phyloP scores from a whole-genome alignment of 2,329 filamentous ascomycete species.

The Nannizzia gypsea region DNA sequence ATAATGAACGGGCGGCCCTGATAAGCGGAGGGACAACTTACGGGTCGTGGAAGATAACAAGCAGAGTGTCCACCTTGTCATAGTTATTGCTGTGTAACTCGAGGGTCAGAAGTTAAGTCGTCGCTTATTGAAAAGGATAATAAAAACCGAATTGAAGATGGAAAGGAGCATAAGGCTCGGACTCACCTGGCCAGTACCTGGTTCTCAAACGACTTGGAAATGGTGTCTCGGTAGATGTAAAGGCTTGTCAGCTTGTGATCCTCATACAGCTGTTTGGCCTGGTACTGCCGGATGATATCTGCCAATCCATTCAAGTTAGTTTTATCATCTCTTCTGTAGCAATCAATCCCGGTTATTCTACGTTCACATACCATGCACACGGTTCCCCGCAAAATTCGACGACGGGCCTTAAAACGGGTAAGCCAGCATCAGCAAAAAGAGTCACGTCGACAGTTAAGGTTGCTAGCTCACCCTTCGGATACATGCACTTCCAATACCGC shows the following conservation, averaged over 20 bases:
- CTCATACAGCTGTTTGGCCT: conserved; percentile 58
- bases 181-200: conserved; percentile 67
- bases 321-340: background rate
- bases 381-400: conserved; percentile 31
- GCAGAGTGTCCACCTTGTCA: conserved; percentile 51
- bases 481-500: conserved; percentile 77
- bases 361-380: conserved; percentile 53
- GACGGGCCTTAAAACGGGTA: conserved; percentile 14
- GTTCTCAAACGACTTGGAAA: conserved; percentile 70
- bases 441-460: conserved; percentile 11
- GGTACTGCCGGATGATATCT: conserved; percentile 67
- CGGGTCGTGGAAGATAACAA: conserved; percentile 88
- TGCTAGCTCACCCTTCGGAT: conserved; percentile 43
- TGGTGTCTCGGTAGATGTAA: conserved; percentile 60
- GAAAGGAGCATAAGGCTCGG: no score
- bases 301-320: background rate
- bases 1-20: no score
- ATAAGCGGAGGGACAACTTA: conserved; percentile 36
- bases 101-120: background rate
- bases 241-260: conserved; percentile 69
- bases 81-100: conserved; percentile 46
- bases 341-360: no score
- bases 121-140: background rate
- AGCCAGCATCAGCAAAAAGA: background rate
- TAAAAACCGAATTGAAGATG: no score